A percentile compares a stretch with the other conserved stretches of the same genome.
phyloP scores from a whole-genome alignment of 2,329 filamentous ascomycete genomes.

The Furcasterigmium furcatum region DNA sequence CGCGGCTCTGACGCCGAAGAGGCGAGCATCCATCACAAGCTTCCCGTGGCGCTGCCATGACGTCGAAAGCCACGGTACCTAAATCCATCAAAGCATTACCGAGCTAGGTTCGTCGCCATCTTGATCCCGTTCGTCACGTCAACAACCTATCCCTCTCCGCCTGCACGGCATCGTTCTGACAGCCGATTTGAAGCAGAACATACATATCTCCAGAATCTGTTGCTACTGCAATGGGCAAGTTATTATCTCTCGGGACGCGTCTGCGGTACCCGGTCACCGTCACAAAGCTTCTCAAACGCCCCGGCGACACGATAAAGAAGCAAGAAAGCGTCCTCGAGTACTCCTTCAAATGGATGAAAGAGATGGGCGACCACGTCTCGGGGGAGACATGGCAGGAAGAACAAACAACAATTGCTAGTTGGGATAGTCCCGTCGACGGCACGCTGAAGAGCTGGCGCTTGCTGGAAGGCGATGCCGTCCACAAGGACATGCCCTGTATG shows the following conservation, averaged over 20 bases:
- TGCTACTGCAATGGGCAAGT: constrained; percentile 34
- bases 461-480: constrained; percentile 60
- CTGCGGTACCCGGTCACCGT: constrained; percentile 94
- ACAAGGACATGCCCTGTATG: constrained; percentile 55
- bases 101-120: not conserved
- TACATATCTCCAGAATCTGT: not conserved
- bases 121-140: no score
- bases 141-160: no score
- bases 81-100: not conserved
- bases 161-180: no score
- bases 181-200: no score
- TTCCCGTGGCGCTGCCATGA: not conserved
- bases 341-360: constrained; percentile 76
- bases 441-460: constrained; percentile 76
- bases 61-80: not conserved
- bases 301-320: constrained; percentile 72
- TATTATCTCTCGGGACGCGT: constrained; percentile 52
- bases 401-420: constrained; percentile 70
- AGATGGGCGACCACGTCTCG: constrained; percentile 64
- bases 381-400: constrained; percentile 62
- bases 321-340: constrained; percentile 82
- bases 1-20: not conserved
- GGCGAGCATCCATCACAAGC: not conserved
- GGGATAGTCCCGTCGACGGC: constrained; percentile 82
- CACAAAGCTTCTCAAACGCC: constrained; percentile 74